Percentiles rank a stretch among this genome's conserved stretches.
These are phyloP conservation scores for Aspergillus biplanus DNA, from an alignment of 495 filamentous ascomycete genomes.

Conservation along the genomic window DNA sequence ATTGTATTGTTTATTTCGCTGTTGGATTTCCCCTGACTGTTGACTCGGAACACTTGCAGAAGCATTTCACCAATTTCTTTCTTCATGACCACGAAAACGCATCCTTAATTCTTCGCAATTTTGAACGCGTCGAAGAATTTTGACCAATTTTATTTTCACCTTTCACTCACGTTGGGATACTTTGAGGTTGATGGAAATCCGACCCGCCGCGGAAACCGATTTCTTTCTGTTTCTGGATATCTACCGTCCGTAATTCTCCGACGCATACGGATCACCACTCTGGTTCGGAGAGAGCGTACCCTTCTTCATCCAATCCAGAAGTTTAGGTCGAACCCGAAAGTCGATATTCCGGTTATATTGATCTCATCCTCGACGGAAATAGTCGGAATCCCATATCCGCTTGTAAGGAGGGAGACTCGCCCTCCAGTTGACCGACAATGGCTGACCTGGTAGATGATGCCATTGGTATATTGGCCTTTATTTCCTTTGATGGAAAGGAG, in stretches of 20 bases:
- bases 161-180: not conserved
- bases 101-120: slow-evolving; percentile 4
- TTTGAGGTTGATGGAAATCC: slow-evolving; percentile 8
- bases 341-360: not conserved
- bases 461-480: not conserved
- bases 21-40: slow-evolving; percentile 23
- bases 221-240: slow-evolving; percentile 12
- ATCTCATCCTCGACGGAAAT: not conserved
- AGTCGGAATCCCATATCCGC: not conserved
- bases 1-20: slow-evolving; percentile 2
- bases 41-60: slow-evolving; percentile 9
- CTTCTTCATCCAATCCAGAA: not conserved
- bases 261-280: slow-evolving; percentile 10
- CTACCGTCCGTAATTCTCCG: slow-evolving; percentile 14
- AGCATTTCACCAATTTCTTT: slow-evolving; percentile 4
- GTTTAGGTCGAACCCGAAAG: not conserved
- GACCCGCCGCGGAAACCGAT: not conserved
- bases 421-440: not conserved
- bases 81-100: slow-evolving; percentile 7
- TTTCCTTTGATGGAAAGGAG: not conserved
- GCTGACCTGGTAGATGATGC: not conserved
- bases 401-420: not conserved
- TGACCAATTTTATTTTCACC: slow-evolving; percentile 2
- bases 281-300: not conserved
- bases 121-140: not conserved